Evolutionary conservation across 23 red algal species (phyloP), one percentile per base, ranked within the genome.

Genomic region (Agarophyton chilense): DNA sequence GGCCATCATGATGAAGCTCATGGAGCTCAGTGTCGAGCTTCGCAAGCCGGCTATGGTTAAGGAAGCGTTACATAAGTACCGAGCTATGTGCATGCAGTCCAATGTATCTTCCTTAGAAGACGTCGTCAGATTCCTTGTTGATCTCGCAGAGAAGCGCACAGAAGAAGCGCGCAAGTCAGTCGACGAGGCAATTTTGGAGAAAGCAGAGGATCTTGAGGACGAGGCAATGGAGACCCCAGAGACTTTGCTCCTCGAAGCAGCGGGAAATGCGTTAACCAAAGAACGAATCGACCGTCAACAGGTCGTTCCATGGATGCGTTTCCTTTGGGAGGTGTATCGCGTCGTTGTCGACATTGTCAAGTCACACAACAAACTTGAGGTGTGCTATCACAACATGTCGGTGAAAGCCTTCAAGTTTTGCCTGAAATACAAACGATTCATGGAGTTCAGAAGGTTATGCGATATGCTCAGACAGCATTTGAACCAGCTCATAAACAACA

Each of bases 381-480:
- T 78, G 43, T 91, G 90, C 52, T 99, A 99, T 76, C 79, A 99
- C 63, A 93, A 90, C 26, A 95, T 99, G 78, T 93, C 97, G 0
- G 72, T 67, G 41, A 92, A 89, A 25, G 97, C 97, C 7, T 95
- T 99, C 61, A 71, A 47, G 19, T 99, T 99, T 87, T 94, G 92
- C 65, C 52, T 82, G 14, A 93, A 91, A 67, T 94, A 94, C 34
- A 90, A 93, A 50, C 85, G 97, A 22, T 87, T 89, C 28, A 88
- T 94, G 67, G 97, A 99, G 73, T 99, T 99, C 44, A 81, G 97
- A 16, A 93, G 97, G 31, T 78, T 99, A 0, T 99, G 97, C 55
- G 97, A 99, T 62, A 95, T 99, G 81, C 65, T 99, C 25, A 94
- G 97, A 25, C 97, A 99, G 80, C 97, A 99, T 82, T 55, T 99